Conservation (phyloP, 805 yeast genomes). For the Yamadazyma endophytica region DNA sequence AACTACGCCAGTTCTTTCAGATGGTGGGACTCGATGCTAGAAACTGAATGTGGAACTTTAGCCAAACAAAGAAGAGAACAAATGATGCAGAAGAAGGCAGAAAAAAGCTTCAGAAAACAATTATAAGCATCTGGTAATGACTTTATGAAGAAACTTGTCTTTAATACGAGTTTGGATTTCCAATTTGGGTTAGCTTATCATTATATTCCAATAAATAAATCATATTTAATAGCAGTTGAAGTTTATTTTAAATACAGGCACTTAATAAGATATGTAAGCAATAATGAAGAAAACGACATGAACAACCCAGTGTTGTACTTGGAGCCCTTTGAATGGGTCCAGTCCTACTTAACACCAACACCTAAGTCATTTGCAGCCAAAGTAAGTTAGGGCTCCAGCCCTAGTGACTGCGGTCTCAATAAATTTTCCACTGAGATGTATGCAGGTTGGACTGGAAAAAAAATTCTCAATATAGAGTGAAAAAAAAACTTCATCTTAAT, state of each 20-base stretch:
- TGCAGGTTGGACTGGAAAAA: too few relatives aligned
- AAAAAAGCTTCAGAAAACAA: slow-evolving; percentile 20
- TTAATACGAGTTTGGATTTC: too few relatives aligned
- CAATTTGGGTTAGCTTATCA: too few relatives aligned
- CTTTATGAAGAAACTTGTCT: too few relatives aligned
- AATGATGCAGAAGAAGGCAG: slow-evolving; percentile 54
- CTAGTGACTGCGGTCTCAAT: slow-evolving; percentile 5
- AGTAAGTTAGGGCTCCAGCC: slow-evolving; percentile 8
- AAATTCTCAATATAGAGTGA: too few relatives aligned
- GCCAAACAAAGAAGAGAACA: slow-evolving; percentile 73
- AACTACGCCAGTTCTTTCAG: slow-evolving; percentile 93
- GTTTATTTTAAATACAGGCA: not conserved
- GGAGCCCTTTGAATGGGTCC: too few relatives aligned
- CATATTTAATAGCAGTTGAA: not conserved
- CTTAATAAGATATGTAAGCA: not conserved
- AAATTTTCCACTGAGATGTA: slow-evolving; percentile 1
- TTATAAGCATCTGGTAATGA: too few relatives aligned
- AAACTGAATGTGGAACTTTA: slow-evolving; percentile 86
- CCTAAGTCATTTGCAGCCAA: not conserved
- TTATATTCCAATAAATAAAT: too few relatives aligned
- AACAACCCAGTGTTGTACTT: too few relatives aligned
- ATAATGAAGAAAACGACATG: not conserved
- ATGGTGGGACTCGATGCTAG: slow-evolving; percentile 88
- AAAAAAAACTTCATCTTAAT: slow-evolving; percentile 11
- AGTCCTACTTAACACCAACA: not conserved